Evolutionary conservation across 345 rosid species (phyloP), one percentile per base, ranked within the genome.

Genomic region (Camelina neglecta): DNA sequence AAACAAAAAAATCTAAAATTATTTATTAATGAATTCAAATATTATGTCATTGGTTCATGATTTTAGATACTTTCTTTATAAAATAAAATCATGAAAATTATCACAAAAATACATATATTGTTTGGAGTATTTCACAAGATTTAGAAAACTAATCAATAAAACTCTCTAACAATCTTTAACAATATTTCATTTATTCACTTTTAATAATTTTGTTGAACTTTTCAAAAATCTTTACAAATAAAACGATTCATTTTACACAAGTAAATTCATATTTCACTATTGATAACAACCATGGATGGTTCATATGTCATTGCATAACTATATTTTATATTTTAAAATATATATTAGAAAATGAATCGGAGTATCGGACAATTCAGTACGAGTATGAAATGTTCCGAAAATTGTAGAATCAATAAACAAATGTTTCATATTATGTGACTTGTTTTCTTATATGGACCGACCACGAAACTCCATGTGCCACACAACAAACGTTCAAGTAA

Each of bases 391-490:
- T 42, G 10, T 13, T 24, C 54, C 41, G 26, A 35, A 65, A n/a
- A 59, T 58, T 59, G 38, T 29, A 20, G 18, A 59, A 50, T 38
- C 60, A 67, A 18, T 59, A 67, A 26, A 11, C 7, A 49, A 58
- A 67, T 75, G 62, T 50, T 38, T 39, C 61, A 12, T 58, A 50
- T 35, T 33, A 16, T 66, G 66, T 57, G 26, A 66, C 44, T 74
- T 65, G 71, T 63, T 44, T 44, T 65, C 59, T 45, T 24, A 38
- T 16, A 50, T 49, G 60, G 67, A 66, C 78, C 73, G 73, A 75
- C 79, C 61, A 49, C 21, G 41, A 67, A 59, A 48, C 26, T 75
- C 67, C 73, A 75, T 59, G 73, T 75, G 73, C 67, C 67, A 65
- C 51, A 65, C 42, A 8, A 74, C 33, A 74, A 13, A 57, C 53